These are phyloP conservation scores for Silene latifolia DNA, from an alignment of 148 eudicot genomes.

Conservation along the genomic window DNA sequence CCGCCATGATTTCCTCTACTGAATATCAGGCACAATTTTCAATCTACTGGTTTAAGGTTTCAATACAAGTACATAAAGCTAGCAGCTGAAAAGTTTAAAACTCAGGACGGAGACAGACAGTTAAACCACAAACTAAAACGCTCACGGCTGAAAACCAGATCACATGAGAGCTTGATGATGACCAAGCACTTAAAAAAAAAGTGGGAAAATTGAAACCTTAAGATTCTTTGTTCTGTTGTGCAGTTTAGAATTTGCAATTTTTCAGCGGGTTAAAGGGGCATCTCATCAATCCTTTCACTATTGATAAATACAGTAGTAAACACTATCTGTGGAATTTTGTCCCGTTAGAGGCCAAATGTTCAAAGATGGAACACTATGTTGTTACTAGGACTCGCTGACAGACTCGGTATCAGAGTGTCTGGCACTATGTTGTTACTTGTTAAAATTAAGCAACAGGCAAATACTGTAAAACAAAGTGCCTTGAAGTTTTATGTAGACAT, in stretches of 20 bases:
- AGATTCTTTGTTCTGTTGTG: background rate
- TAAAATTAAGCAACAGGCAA: too few species aligned
- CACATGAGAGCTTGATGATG: background rate
- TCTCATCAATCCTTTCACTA: too few species aligned
- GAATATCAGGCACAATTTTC: background rate
- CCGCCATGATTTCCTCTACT: background rate
- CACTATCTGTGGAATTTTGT: too few species aligned
- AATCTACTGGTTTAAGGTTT: background rate
- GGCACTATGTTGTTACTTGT: too few species aligned
- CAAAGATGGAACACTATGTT: too few species aligned
- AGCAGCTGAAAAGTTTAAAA: background rate
- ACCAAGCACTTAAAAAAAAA: background rate
- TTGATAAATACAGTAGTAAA: too few species aligned
- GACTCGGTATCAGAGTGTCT: too few species aligned
- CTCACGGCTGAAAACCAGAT: background rate
- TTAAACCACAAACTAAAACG: background rate
- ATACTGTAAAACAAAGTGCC: too few species aligned
- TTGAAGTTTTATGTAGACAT: too few species aligned
- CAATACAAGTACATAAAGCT: background rate
- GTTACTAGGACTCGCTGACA: too few species aligned
- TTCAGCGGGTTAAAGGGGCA: too few species aligned
- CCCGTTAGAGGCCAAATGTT: too few species aligned
- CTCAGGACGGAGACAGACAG: background rate
- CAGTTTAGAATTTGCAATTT: background rate
- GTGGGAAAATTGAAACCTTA: background rate